A percentile compares a stretch with the other conserved stretches of the same genome.
Conservation (phyloP, 225 moss, liverwort and hornwort species). For the Pseudisothecium myosuroides region DNA sequence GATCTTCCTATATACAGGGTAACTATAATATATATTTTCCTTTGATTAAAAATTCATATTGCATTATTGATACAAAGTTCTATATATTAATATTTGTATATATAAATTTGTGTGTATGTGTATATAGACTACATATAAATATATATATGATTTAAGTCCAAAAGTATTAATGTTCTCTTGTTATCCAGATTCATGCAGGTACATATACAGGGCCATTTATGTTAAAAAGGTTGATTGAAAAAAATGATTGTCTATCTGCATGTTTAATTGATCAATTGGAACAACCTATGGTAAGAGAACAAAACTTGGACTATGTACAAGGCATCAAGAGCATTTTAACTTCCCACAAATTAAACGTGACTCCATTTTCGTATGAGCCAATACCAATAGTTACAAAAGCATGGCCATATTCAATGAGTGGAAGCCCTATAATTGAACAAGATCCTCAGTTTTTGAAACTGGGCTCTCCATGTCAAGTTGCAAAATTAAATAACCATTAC, state of each 20-base stretch:
- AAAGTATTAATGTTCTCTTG: fast-evolving
- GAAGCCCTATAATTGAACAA: background rate
- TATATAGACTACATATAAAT: background rate
- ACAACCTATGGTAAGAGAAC: slow-evolving; percentile 1
- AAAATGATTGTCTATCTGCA: background rate
- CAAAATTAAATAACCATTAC: background rate
- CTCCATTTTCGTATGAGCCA: background rate
- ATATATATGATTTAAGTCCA: background rate
- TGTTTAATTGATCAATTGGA: slow-evolving; percentile 7
- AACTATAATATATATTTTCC: background rate
- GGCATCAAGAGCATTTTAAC: background rate
- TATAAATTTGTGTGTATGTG: background rate
- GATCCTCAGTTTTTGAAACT: background rate
- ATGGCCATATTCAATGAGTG: background rate
- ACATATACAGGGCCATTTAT: slow-evolving; percentile 26
- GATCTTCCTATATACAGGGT: slow-evolving; percentile 26
- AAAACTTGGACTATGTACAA: background rate
- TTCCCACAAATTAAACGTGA: background rate
- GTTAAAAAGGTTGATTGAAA: slow-evolving; percentile 15
- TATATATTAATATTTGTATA: background rate
- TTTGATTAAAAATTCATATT: background rate
- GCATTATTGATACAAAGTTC: background rate
- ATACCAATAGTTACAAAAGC: background rate
- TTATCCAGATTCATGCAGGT: slow-evolving; percentile 5
- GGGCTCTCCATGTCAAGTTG: background rate